Evolutionary conservation across 2,329 filamentous ascomycete species (phyloP), one percentile per base, ranked within the genome.

Genomic region (Ascochyta rabiei): DNA sequence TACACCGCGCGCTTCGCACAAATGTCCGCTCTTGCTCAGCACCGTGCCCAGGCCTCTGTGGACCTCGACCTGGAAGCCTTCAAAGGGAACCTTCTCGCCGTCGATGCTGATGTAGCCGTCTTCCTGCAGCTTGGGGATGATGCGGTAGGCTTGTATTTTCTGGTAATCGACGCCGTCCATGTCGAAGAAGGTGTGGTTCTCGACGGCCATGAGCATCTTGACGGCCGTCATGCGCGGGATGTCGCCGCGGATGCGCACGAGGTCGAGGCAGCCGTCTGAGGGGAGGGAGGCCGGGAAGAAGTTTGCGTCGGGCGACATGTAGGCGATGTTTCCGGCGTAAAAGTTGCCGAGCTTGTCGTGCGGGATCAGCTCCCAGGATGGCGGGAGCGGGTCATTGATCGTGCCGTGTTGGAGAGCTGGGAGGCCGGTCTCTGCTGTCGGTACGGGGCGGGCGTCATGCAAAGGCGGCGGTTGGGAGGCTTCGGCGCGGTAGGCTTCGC

Each of bases 291-390:
- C 88, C 23, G 91, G 82, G 81, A 96, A 99, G 79, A 98, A 96
- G 68, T 92, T 91, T 54, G 88, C 83, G 61, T 93, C 88, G 12
- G 91, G 83, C 0, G 93, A 88, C 91, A 99, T 93, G 75, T 89
- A 96, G 21, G 89, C 86, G 88, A 98, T 96, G 73, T 97, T 99
- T 58, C 95, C 95, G 28, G 88, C 90, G 76, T 96, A 98, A 73
- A 99, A 96, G 68, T 91, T 97, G 41, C 92, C 92, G 50, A 99
- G 80, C 26, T 88, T 90, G 59, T 95, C 86, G 59, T 89, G 84
- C 0, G 89, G 85, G 3, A 89, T 77, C 18, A 89, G 77, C 57
- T 89, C 82, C 92, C 95, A 99, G 40, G 85, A 88, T 2, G 84
- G 78, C 0, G 92, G 93, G 0, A 98, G 73, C 15, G 88, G 81